Percentiles rank a stretch among this genome's conserved stretches.
These are phyloP conservation scores for Podaxis sp. DNA, from an alignment of 768 basidiomycete species.

Conservation along the genomic window DNA sequence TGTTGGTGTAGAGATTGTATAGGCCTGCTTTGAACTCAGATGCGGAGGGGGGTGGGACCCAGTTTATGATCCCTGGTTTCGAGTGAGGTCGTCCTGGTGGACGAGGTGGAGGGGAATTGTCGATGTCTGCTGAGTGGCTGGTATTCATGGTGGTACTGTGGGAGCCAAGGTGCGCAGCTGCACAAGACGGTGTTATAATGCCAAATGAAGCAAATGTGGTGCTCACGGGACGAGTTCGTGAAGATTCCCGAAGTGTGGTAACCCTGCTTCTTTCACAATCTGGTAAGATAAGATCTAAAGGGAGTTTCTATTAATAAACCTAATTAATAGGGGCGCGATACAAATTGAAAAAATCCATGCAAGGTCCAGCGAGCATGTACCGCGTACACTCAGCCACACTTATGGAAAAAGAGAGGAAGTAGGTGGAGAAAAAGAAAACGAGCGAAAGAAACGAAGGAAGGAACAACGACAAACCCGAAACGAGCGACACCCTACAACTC, in stretches of 20 bases:
- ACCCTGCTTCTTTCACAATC: neutral
- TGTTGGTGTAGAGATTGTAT: conserved; percentile 21
- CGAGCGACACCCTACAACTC: no score
- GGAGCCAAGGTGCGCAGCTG: neutral
- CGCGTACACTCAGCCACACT: no score
- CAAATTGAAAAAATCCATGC: no score
- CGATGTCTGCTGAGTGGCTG: neutral
- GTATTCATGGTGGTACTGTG: neutral
- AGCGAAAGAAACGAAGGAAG: no score
- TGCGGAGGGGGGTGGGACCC: conserved; percentile 20
- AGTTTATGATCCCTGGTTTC: neutral
- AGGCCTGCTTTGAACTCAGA: conserved; percentile 16
- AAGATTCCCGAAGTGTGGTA: no score
- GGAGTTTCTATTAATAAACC: neutral
- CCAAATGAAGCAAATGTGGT: no score
- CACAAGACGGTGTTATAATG: neutral
- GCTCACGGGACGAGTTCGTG: no score
- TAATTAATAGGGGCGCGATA: neutral
- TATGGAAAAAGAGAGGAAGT: no score
- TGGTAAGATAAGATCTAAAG: neutral
- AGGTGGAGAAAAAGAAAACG: no score
- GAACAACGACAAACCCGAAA: no score
- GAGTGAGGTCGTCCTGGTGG: neutral
- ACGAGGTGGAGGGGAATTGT: neutral
- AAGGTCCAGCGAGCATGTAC: no score